Evolutionary conservation across 768 basidiomycete species (phyloP), one percentile per base, ranked within the genome.

Genomic region (Termitomyces heimii): DNA sequence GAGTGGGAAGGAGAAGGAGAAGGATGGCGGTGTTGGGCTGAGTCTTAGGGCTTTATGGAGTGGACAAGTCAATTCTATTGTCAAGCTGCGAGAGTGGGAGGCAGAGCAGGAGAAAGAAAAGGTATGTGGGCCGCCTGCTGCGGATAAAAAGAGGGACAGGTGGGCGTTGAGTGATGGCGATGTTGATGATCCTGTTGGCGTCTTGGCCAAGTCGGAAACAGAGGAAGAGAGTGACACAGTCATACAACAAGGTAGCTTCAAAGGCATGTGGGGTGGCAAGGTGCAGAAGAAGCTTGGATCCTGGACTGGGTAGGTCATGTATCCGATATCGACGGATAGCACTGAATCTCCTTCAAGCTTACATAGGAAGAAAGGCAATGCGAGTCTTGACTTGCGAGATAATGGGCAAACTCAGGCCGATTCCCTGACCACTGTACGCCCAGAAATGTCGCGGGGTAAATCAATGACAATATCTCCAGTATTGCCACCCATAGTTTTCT

Each of bases 221-320:
- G 77, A 78, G 60, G 79, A 80, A 34, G 79, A 80, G 63, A 77
- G 77, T 42, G 77, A 77, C 31, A 49, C 57, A 32, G 68, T 47
- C n/a, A 56, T 64, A 2, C 58, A 58, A 47, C 57, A 34, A 29
- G 61, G 65, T 46, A 52, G 62, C 55, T 71, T 73, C 58, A 68
- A 70, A 12, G 68, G 72, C 3, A 70, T 73, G 62, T 80, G 78
- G 78, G 68, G 75, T 13, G 77, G 72, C 29, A 70, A 66, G 45
- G 70, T 78, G 60, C 74, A 75, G 56, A 75, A 69, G 55, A 79
- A 75, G 56, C 65, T 81, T 20, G 78, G 73, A 54, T 72, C 68
- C 20, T 81, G 77, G 78, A 67, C 77, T 49, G 72, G 72, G 76
- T 77, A 58, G 49, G 73, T 68, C 29, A 35, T 46, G 9, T 58